Conservation (phyloP, 1,284 basidiomycete genomes). For the Leccinum subrobustum region DNA sequence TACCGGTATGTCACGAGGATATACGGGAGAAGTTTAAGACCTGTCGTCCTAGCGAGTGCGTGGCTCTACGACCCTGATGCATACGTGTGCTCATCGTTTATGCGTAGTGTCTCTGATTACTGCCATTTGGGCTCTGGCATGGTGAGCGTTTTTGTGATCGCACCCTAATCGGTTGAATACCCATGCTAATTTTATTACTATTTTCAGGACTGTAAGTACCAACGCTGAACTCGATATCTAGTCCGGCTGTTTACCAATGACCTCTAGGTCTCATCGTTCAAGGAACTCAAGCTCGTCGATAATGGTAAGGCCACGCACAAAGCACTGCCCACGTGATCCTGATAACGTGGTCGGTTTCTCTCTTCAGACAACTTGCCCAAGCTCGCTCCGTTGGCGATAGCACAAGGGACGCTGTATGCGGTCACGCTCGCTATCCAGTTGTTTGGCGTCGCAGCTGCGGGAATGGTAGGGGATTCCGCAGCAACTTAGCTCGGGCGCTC, state of each 20-base stretch:
- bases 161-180: background rate
- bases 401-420: constrained; percentile 57
- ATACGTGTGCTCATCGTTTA: background rate
- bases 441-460: constrained; percentile 54
- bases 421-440: constrained; percentile 53
- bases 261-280: constrained; percentile 57
- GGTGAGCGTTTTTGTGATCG: constrained; percentile 42
- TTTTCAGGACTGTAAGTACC: constrained; percentile 48
- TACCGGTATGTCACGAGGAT: constrained; percentile 58
- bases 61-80: constrained; percentile 12
- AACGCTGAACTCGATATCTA: background rate
- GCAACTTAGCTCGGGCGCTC: background rate
- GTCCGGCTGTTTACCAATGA: background rate
- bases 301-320: constrained; percentile 37
- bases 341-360: background rate
- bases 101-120: constrained; percentile 45
- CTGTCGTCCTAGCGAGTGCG: constrained; percentile 56
- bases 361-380: constrained; percentile 44
- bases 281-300: constrained; percentile 48
- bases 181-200: background rate
- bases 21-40: constrained; percentile 55
- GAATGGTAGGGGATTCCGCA: constrained; percentile 44
- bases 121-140: constrained; percentile 58
- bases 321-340: constrained; percentile 8
- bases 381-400: constrained; percentile 59